phyloP scores from a whole-genome alignment of 805 yeast genomes.

The Scheffersomyces stipitis region DNA sequence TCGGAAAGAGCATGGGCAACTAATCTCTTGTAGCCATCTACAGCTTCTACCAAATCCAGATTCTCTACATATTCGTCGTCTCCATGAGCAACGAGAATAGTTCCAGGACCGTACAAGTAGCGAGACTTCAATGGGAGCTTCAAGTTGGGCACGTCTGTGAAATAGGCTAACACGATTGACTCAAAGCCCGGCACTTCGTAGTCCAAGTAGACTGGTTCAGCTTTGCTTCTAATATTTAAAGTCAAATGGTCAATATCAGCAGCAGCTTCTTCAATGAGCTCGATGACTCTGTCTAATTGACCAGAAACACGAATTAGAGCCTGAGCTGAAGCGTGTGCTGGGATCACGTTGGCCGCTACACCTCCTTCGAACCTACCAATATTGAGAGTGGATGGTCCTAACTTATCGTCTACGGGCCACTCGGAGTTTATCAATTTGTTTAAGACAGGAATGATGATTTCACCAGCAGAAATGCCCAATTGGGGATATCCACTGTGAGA shows the following conservation, averaged over 20 bases:
- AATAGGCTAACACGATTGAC: slow-evolving; percentile 46
- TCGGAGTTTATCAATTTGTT: slow-evolving; percentile 41
- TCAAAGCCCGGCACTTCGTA: slow-evolving; percentile 68
- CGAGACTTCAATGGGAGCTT: slow-evolving; percentile 25
- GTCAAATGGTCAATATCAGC: slow-evolving; percentile 25
- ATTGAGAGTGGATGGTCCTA: slow-evolving; percentile 64
- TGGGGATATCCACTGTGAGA: slow-evolving; percentile 73
- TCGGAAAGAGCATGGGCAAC: slow-evolving; percentile 21
- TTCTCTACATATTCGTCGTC: slow-evolving; percentile 53
- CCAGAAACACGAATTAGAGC: slow-evolving; percentile 56
- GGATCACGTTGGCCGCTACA: slow-evolving; percentile 65
- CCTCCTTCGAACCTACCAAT: slow-evolving; percentile 61
- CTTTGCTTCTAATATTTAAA: slow-evolving; percentile 12
- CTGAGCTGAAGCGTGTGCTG: slow-evolving; percentile 54
- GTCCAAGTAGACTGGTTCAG: slow-evolving; percentile 50
- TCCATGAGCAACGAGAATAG: slow-evolving; percentile 60
- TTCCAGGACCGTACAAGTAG: slow-evolving; percentile 68
- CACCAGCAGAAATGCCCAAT: slow-evolving; percentile 62
- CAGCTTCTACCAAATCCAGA: slow-evolving; percentile 47
- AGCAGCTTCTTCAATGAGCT: slow-evolving; percentile 34
- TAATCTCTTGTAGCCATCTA: slow-evolving; percentile 52
- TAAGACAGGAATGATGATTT: slow-evolving; percentile 52
- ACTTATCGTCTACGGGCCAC: slow-evolving; percentile 50
- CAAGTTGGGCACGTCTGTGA: slow-evolving; percentile 42
- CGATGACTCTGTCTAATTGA: slow-evolving; percentile 37